Conservation (phyloP, 2,329 filamentous ascomycete species). For the Akanthomyces lecanii region DNA sequence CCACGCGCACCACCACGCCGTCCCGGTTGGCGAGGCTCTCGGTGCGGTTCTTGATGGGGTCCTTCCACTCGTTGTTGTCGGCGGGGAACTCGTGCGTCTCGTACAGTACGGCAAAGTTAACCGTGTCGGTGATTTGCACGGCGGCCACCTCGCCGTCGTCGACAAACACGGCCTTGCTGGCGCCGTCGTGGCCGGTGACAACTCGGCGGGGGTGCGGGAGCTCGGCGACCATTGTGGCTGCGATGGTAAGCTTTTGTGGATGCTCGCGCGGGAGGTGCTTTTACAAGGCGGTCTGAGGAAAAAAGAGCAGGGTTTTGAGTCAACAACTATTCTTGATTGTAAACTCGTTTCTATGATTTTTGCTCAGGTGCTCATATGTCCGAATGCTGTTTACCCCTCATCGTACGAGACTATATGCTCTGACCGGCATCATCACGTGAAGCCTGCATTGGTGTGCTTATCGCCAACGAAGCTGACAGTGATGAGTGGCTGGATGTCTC, state of each 20-base stretch:
- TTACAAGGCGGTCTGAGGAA: neutral
- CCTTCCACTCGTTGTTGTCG: constrained; percentile 22
- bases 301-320: no score
- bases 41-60: constrained; percentile 19
- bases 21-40: constrained; percentile 20
- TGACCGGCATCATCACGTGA: constrained; percentile 8
- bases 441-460: constrained; percentile 2
- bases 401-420: neutral
- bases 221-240: constrained; percentile 3
- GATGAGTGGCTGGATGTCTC: neutral
- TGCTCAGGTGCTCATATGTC: no score
- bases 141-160: constrained; percentile 18
- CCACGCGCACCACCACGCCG: constrained; percentile 21
- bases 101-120: constrained; percentile 22
- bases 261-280: neutral
- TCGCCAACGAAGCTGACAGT: neutral
- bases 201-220: constrained; percentile 19
- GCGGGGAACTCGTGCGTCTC: constrained; percentile 23
- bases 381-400: constrained; percentile 1
- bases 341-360: neutral
- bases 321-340: neutral
- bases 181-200: constrained; percentile 22
- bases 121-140: constrained; percentile 2
- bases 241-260: neutral
- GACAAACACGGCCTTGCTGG: constrained; percentile 19